phyloP scores from a whole-genome alignment of 345 rosid species.

The Linum tenue region DNA sequence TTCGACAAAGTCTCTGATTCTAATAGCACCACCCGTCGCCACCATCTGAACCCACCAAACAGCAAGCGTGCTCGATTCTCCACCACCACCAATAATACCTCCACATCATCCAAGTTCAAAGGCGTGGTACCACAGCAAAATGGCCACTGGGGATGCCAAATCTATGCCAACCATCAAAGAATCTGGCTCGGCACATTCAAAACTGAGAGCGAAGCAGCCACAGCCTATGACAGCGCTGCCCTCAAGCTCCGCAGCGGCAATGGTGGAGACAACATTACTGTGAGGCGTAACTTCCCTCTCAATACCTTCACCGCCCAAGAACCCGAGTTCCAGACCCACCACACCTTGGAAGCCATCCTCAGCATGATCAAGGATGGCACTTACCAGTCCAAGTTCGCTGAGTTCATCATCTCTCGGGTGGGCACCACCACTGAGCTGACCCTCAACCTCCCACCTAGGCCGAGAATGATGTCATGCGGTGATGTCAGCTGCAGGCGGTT shows the following conservation, averaged over 20 bases:
- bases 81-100: background rate
- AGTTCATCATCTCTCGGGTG: slow-evolving; percentile 22
- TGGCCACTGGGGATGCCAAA: slow-evolving; percentile 68
- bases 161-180: slow-evolving; percentile 42
- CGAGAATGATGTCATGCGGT: slow-evolving; percentile 17
- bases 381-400: slow-evolving; percentile 43
- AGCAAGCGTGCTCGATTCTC: slow-evolving; percentile 19
- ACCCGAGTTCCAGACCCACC: slow-evolving; percentile 33
- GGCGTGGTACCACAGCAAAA: slow-evolving; percentile 53
- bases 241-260: slow-evolving; percentile 31
- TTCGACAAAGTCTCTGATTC: slow-evolving; percentile 30
- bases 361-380: slow-evolving; percentile 59
- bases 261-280: slow-evolving; percentile 19
- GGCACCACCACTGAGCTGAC: slow-evolving; percentile 5
- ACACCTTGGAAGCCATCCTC: slow-evolving; percentile 32
- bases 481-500: slow-evolving; percentile 21
- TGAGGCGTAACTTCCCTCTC: slow-evolving; percentile 30
- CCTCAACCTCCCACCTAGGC: slow-evolving; percentile 12
- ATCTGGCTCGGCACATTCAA: slow-evolving; percentile 77
- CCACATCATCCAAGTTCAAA: slow-evolving; percentile 27
- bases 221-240: slow-evolving; percentile 62
- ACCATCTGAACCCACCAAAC: background rate
- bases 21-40: slow-evolving; percentile 19
- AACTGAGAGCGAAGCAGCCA: slow-evolving; percentile 47
- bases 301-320: slow-evolving; percentile 27